Percentiles rank a stretch among this genome's conserved stretches.
phyloP scores from a whole-genome alignment of 1,284 basidiomycete species.

The Papiliotrema nemorosa region DNA sequence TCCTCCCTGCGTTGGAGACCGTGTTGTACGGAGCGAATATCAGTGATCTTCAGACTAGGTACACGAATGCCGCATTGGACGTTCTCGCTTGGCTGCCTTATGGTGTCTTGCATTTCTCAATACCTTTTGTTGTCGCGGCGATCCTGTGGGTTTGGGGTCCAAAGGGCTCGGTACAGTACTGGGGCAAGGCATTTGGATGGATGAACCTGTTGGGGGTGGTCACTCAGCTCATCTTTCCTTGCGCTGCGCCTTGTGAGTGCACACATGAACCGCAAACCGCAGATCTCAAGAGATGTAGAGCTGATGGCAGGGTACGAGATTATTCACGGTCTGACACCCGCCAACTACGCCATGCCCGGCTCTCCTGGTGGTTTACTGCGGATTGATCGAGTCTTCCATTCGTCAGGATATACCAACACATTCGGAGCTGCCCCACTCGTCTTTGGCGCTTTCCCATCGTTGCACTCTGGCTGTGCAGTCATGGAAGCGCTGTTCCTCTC shows the following conservation, averaged over 20 bases:
- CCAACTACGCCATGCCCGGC: conserved; percentile 85
- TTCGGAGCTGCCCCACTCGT: conserved; percentile 89
- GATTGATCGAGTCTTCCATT: conserved; percentile 84
- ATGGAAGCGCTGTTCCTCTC: conserved; percentile 89
- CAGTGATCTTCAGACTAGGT: conserved; percentile 89
- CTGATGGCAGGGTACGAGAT: conserved; percentile 81
- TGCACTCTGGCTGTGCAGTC: conserved; percentile 88
- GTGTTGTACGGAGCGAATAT: conserved; percentile 96
- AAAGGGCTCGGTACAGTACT: conserved; percentile 75
- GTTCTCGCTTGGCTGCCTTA: conserved; percentile 95
- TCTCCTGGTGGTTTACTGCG: conserved; percentile 89
- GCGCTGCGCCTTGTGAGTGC: conserved; percentile 73
- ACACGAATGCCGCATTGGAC: conserved; percentile 87
- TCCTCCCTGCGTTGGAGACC: conserved; percentile 89
- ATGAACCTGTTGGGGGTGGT: conserved; percentile 88
- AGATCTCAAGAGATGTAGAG: not conserved
- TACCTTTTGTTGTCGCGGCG: conserved; percentile 75
- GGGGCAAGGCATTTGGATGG: conserved; percentile 86
- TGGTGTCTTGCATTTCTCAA: conserved; percentile 82
- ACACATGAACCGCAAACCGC: too few species aligned
- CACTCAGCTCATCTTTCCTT: conserved; percentile 85
- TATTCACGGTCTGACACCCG: conserved; percentile 92
- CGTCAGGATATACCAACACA: conserved; percentile 69
- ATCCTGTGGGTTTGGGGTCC: conserved; percentile 76
- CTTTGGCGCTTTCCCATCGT: conserved; percentile 93